These are phyloP conservation scores for Amanita pseudoporphyria DNA, from an alignment of 768 basidiomycete genomes.

Conservation along the genomic window DNA sequence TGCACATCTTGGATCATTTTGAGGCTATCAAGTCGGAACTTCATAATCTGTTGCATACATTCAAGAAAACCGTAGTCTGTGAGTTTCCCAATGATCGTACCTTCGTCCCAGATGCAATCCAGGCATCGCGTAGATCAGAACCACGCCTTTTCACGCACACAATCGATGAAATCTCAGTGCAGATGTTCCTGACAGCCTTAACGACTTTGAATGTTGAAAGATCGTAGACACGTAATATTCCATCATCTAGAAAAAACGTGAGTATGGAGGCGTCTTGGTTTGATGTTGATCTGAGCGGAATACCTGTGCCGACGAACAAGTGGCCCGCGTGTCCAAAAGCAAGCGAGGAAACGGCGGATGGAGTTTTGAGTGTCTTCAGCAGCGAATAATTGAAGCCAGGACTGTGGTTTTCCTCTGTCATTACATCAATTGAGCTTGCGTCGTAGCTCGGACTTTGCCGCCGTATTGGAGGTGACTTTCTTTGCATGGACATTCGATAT, in stretches of 20 bases:
- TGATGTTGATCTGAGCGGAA: conserved; percentile 10
- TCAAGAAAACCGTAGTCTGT: too few relatives aligned
- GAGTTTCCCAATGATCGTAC: conserved; percentile 24
- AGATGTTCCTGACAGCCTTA: conserved; percentile 52
- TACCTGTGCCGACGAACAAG: conserved; percentile 58
- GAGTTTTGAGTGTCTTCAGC: conserved; percentile 26
- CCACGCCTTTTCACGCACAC: conserved; percentile 32
- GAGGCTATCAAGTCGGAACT: conserved; percentile 32
- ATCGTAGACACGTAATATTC: conserved; percentile 57
- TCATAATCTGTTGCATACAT: conserved; percentile 24
- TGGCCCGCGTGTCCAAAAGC: conserved; percentile 37
- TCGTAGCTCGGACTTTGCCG: not conserved
- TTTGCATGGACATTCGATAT: too few relatives aligned
- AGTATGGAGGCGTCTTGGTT: not conserved
- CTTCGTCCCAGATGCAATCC: conserved; percentile 56
- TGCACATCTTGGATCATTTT: conserved; percentile 44
- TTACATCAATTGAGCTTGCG: too few relatives aligned
- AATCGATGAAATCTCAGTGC: conserved; percentile 55
- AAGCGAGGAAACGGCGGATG: conserved; percentile 45
- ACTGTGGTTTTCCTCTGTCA: not conserved
- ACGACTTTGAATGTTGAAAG: conserved; percentile 48
- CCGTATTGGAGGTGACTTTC: too few relatives aligned
- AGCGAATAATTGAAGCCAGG: conserved; percentile 10
- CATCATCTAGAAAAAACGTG: conserved; percentile 31
- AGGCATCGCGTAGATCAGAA: conserved; percentile 38